A percentile compares a stretch with the other conserved stretches of the same genome.
These are phyloP conservation scores for Trypanosoma vivax DNA, from an alignment of 208 protist genomes.

Conservation along the genomic window DNA sequence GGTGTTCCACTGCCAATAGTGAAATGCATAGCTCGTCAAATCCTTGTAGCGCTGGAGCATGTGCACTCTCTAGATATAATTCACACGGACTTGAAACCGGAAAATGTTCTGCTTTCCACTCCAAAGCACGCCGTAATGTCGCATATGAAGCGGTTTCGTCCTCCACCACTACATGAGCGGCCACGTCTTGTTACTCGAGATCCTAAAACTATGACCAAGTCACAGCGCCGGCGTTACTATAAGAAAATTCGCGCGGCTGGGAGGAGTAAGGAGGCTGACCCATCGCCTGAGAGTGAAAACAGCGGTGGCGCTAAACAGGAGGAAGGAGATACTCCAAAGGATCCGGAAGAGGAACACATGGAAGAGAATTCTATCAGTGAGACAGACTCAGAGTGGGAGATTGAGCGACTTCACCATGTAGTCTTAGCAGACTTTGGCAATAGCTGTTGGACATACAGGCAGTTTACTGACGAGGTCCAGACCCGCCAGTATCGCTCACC, in stretches of 20 bases:
- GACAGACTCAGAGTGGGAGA: slow-evolving; percentile 78
- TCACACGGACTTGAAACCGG: slow-evolving; percentile 97
- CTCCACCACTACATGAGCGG: slow-evolving; percentile 63
- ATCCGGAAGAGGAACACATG: slow-evolving; percentile 16
- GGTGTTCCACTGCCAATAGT: slow-evolving; percentile 93
- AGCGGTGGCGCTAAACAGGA: slow-evolving; percentile 2
- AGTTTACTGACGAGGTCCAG: slow-evolving; percentile 95
- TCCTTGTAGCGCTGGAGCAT: slow-evolving; percentile 92
- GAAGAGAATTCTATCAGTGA: slow-evolving; percentile 39
- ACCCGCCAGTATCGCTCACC: slow-evolving; percentile 91
- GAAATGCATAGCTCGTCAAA: slow-evolving; percentile 87
- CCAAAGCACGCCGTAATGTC: slow-evolving; percentile 83
- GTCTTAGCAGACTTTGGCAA: slow-evolving; percentile 98
- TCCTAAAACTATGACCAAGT: slow-evolving; percentile 89
- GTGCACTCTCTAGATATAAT: slow-evolving; percentile 93
- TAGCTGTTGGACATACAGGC: slow-evolving; percentile 95
- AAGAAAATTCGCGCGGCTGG: slow-evolving; percentile 63
- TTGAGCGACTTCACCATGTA: slow-evolving; percentile 84
- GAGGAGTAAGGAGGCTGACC: slow-evolving; percentile 13
- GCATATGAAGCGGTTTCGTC: slow-evolving; percentile 76
- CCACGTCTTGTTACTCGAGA: slow-evolving; percentile 73
- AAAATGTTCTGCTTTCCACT: slow-evolving; percentile 91
- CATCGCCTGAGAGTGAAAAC: not conserved
- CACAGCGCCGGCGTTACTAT: slow-evolving; percentile 86
- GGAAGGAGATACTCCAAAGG: not conserved